A percentile compares a stretch with the other conserved stretches of the same genome.
phyloP scores from a whole-genome alignment of 345 rosid species.

The Salix purpurea region DNA sequence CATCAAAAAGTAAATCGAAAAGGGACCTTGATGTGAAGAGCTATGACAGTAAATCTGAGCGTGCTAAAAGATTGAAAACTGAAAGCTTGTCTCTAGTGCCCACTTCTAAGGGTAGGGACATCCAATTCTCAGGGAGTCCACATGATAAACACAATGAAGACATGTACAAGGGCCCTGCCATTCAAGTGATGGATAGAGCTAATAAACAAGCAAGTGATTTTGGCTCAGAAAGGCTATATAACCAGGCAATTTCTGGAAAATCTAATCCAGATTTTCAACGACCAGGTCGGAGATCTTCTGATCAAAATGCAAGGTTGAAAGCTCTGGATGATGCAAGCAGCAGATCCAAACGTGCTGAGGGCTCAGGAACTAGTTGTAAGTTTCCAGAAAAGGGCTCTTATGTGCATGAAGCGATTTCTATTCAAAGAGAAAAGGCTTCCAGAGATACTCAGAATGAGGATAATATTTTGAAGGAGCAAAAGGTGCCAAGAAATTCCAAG shows the following conservation, averaged over 20 bases:
- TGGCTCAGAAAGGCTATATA: conserved; percentile 36
- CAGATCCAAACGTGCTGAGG: conserved; percentile 40
- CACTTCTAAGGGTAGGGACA: conserved; percentile 39
- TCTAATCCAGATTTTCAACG: conserved; percentile 40
- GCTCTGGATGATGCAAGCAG: conserved; percentile 42
- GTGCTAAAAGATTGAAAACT: conserved; percentile 47
- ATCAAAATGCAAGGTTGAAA: conserved; percentile 34
- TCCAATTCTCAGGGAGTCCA: conserved; percentile 35
- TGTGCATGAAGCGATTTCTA: conserved; percentile 38
- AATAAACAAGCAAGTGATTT: conserved; percentile 38
- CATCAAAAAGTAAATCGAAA: conserved; percentile 44
- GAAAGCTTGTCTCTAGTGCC: conserved; percentile 44
- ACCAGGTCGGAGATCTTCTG: conserved; percentile 37
- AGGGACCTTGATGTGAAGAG: conserved; percentile 41
- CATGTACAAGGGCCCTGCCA: conserved; percentile 32
- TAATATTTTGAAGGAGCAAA: conserved; percentile 39
- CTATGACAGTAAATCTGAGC: conserved; percentile 41
- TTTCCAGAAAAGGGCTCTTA: conserved; percentile 37
- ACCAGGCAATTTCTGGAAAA: conserved; percentile 44
- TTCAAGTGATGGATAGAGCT: conserved; percentile 33
- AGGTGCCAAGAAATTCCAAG: conserved; percentile 44
- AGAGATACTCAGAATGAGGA: conserved; percentile 54
- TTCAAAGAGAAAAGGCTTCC: conserved; percentile 42
- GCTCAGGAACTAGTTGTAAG: conserved; percentile 42
- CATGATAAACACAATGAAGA: conserved; percentile 28